Evolutionary conservation across 768 basidiomycete genomes (phyloP).

Genomic region (Termitomyces sp.): DNA sequence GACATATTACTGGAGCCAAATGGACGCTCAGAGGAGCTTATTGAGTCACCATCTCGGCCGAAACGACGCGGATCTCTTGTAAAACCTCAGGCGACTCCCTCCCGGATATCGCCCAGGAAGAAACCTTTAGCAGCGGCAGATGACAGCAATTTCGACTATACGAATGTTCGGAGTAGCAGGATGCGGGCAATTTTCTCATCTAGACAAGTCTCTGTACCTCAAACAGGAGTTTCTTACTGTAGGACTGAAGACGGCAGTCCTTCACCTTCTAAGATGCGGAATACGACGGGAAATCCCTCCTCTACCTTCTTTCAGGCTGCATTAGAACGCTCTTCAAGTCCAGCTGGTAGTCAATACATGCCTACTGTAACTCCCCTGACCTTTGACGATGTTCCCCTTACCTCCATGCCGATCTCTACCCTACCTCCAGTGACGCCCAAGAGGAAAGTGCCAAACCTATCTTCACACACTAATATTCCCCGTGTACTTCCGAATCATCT

Average conservation of each 20-base stretch:
- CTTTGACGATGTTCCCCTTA: slow-evolving; percentile 2
- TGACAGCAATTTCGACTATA: not conserved
- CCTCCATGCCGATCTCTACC: not conserved
- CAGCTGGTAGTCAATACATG: not conserved
- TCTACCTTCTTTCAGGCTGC: not conserved
- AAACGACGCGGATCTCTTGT: not conserved
- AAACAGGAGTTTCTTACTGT: not conserved
- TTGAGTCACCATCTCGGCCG: not conserved
- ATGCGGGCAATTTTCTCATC: not conserved
- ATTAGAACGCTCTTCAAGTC: not conserved
- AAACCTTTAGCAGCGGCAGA: not conserved
- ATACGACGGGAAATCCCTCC: not conserved
- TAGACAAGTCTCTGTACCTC: not conserved
- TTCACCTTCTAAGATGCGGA: not conserved
- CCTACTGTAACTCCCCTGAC: not conserved
- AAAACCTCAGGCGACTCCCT: not conserved
- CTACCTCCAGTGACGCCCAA: slow-evolving; percentile 7
- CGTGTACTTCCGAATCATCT: slow-evolving; percentile 34
- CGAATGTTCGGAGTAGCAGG: not conserved
- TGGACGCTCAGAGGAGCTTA: not conserved
- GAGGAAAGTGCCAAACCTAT: slow-evolving; percentile 10
- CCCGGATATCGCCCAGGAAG: slow-evolving; percentile 5
- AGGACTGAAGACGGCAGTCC: not conserved
- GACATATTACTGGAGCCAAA: not conserved
- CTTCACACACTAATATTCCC: slow-evolving; percentile 16